Conservation (phyloP, 2,329 filamentous ascomycete species). For the Xylariomycetidae sp. region DNA sequence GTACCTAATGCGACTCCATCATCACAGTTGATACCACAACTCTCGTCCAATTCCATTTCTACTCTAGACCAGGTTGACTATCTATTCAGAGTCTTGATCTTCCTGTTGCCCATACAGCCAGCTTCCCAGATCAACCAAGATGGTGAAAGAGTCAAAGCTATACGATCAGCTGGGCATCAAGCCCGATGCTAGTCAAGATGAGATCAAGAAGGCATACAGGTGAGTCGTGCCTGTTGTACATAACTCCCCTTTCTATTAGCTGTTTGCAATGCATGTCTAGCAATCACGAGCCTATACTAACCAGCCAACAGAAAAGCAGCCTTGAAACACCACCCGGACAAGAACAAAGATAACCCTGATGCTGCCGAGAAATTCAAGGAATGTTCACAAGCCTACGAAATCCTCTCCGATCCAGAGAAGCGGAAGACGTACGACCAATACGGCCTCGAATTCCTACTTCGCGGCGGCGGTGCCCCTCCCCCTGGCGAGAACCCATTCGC, state of each 20-base stretch:
- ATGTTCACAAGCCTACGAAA: conserved; percentile 95
- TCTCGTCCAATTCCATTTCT: too few relatives aligned
- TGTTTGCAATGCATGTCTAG: conserved; percentile 8
- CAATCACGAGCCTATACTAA: conserved; percentile 27
- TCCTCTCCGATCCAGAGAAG: conserved; percentile 95
- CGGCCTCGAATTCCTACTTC: conserved; percentile 86
- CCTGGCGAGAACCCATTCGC: conserved; percentile 60
- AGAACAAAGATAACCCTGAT: conserved; percentile 87
- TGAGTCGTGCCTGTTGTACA: conserved; percentile 46
- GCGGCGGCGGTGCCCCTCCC: conserved; percentile 67
- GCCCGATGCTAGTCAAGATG: conserved; percentile 78
- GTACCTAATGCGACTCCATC: too few relatives aligned
- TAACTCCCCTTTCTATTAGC: too few relatives aligned
- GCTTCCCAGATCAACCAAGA: conserved; percentile 43
- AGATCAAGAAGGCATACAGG: conserved; percentile 96
- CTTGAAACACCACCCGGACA: conserved; percentile 92
- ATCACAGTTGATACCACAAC: too few relatives aligned
- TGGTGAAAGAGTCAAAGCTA: conserved; percentile 94
- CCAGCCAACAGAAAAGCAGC: conserved; percentile 66
- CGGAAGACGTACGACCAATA: conserved; percentile 92
- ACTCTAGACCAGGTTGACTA: too few relatives aligned
- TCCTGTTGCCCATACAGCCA: too few relatives aligned
- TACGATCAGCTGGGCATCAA: conserved; percentile 83
- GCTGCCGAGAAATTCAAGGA: conserved; percentile 97
- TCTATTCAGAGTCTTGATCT: too few relatives aligned